Evolutionary conservation across 805 yeast species (phyloP), one percentile per base, ranked within the genome.

Genomic region (Metschnikowia noctiluminum): DNA sequence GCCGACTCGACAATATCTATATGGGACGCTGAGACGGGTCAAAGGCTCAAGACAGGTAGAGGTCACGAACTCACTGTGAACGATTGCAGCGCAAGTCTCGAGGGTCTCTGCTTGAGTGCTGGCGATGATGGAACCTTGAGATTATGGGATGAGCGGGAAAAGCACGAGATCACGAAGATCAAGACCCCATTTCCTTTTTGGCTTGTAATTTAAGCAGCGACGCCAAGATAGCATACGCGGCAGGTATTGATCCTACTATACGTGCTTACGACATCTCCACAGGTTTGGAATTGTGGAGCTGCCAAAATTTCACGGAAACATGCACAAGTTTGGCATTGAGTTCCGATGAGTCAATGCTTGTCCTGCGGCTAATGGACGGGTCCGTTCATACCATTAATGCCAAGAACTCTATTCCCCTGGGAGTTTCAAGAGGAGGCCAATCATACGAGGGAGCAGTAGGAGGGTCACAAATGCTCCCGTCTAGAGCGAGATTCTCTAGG

Each of bases 211-310:
- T 68, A 13, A 70, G 65, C 52, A 57, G 61, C 2, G 63, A 64
- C 38, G 81, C 78, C 1, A 62, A 66, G 13, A 63, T 68, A 12
- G 56, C 85, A 4, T 87, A 72, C 55, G 71, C 80, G 6, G 70
- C 84, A 0, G 96, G 96, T 0, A 77, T 88, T 2, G 92, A 88
- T 53, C 85, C 89, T 1, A 67, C 72, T 0, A 73, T 88, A 0
- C 60, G 68, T 38, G 84, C 81, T 2, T 84, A 77, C 67, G 95
- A 88, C 58, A 42, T 79, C 7, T 64, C 89, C 46, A 62, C 70
- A 3, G 65, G 66, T 0, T 49, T 56, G 6, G 73, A 78, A 0
- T 38, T 76, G 8, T 83, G 85, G 80, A 64, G 45, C 65, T 78
- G 57, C 63, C 68, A 43, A 56, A 72, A 43, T 34, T 70, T 47